Conservation (phyloP, 345 rosid genomes). For the Acer yangbiense region DNA sequence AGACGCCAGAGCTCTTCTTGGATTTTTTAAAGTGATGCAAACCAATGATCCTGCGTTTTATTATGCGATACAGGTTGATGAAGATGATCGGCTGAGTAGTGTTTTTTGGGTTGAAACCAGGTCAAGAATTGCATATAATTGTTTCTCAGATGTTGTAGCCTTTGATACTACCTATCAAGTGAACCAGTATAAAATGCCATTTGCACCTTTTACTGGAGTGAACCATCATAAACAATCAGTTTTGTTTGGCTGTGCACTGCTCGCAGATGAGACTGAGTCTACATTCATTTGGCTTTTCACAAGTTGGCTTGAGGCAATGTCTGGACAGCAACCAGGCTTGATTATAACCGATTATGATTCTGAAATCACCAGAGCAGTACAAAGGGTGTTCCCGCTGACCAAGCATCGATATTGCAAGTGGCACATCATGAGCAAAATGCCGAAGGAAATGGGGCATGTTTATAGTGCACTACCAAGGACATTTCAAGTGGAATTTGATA, state of each 20-base stretch:
- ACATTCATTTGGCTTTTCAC: slow-evolving; percentile 38
- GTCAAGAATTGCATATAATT: slow-evolving; percentile 28
- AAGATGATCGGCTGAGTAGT: slow-evolving; percentile 32
- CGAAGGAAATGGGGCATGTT: slow-evolving; percentile 30
- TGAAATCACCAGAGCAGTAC: slow-evolving; percentile 30
- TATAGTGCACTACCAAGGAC: slow-evolving; percentile 29
- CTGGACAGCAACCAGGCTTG: slow-evolving; percentile 27
- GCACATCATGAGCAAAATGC: slow-evolving; percentile 36
- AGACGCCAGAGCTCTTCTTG: slow-evolving; percentile 30
- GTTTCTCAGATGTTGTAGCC: slow-evolving; percentile 34
- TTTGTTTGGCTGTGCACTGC: slow-evolving; percentile 37
- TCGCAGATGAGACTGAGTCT: slow-evolving; percentile 35
- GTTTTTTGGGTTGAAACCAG: slow-evolving; percentile 40
- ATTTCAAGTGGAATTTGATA: slow-evolving; percentile 32
- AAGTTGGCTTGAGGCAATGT: slow-evolving; percentile 41
- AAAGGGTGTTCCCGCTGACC: slow-evolving; percentile 26
- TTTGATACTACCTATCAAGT: slow-evolving; percentile 33
- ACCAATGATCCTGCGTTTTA: slow-evolving; percentile 29
- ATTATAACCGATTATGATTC: slow-evolving; percentile 35
- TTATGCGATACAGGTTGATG: slow-evolving; percentile 37
- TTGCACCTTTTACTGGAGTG: slow-evolving; percentile 36
- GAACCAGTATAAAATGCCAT: slow-evolving; percentile 37
- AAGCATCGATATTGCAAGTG: slow-evolving; percentile 35
- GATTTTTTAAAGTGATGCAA: slow-evolving; percentile 35
- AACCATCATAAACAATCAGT: slow-evolving; percentile 40